These are phyloP conservation scores for Beauveria bassiana DNA, from an alignment of 2,329 filamentous ascomycete genomes.

Conservation along the genomic window DNA sequence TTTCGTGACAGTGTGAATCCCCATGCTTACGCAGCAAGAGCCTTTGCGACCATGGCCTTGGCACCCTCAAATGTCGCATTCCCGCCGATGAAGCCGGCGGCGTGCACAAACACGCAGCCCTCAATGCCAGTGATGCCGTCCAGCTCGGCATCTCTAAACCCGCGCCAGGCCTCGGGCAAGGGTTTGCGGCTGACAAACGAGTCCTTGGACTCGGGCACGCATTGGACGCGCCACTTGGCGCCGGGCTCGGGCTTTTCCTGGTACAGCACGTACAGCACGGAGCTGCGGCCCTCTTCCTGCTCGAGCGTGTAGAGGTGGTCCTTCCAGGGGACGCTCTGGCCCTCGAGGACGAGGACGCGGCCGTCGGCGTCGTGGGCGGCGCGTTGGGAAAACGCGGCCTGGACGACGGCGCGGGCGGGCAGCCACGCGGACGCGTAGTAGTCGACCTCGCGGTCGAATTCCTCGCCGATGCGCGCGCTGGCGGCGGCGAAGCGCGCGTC, in stretches of 20 bases:
- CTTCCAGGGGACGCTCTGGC: constrained; percentile 83
- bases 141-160: constrained; percentile 78
- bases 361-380: constrained; percentile 62
- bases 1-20: background rate
- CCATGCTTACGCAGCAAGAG: constrained; percentile 39
- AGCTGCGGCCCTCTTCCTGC: constrained; percentile 53
- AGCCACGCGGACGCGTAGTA: constrained; percentile 75
- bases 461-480: constrained; percentile 76
- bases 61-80: constrained; percentile 88
- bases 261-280: constrained; percentile 81
- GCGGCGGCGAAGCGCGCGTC: constrained; percentile 73
- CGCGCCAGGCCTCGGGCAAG: constrained; percentile 85
- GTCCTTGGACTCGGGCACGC: constrained; percentile 75
- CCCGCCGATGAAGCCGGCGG: constrained; percentile 90
- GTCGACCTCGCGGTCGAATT: constrained; percentile 74
- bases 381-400: constrained; percentile 65
- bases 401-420: constrained; percentile 74
- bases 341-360: constrained; percentile 71
- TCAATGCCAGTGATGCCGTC: constrained; percentile 61
- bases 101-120: constrained; percentile 88
- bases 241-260: constrained; percentile 69
- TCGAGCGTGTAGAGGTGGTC: constrained; percentile 92
- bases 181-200: constrained; percentile 91
- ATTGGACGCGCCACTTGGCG: constrained; percentile 88
- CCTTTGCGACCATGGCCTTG: constrained; percentile 75